Base-by-base conservation (phyloP, 1,139 yeast genomes). In the Geotrichum bryndzae region DNA sequence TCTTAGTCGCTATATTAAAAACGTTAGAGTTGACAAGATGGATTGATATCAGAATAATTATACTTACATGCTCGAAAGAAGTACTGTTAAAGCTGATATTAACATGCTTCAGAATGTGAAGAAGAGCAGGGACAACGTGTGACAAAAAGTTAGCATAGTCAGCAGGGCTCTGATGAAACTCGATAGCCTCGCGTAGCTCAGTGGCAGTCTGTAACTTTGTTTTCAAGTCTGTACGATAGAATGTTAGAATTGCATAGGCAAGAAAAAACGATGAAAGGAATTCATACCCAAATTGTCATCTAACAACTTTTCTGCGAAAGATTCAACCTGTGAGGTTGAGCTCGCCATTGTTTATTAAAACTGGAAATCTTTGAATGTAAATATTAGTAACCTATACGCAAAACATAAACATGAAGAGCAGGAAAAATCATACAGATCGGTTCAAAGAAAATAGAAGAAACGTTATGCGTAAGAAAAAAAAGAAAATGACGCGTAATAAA, bases 141-240 rank as follows among this genome's bases (percentile, higher is more conserved):
- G 70, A 59, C 23, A 73, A 67, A 60, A 72, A 74, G 55, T 63
- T 68, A 65, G 87, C 92, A 73, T 90, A 89, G 69, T 90, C 97
- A 22, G 84, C 81, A 3, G 89, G 84, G 18, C 91, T 88, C 68
- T 88, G 88, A 74, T 88, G 88, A 1, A 90, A 82, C 71, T 92
- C 98, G 57, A 91, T 81, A 73, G 90, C 83, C 73, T 92, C 98
- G 66, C 95, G 83, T 57, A 92, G 77, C 73, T 94, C 98, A 18
- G 91, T 84, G 51, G 90, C 82, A 22, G 86, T 82, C 1, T 90
- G 79, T 66, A 87, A 86, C 65, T 85, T 84, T 6, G 84, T 77
- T 65, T 82, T 81, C 67, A 80, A 80, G 73, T 88, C 95, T 65
- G 69, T 13, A 55, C 25, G 3, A 33, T 5, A 11, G n/a, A 25